phyloP scores from a whole-genome alignment of 2,329 filamentous ascomycete genomes.

The Emergomyces africanus region DNA sequence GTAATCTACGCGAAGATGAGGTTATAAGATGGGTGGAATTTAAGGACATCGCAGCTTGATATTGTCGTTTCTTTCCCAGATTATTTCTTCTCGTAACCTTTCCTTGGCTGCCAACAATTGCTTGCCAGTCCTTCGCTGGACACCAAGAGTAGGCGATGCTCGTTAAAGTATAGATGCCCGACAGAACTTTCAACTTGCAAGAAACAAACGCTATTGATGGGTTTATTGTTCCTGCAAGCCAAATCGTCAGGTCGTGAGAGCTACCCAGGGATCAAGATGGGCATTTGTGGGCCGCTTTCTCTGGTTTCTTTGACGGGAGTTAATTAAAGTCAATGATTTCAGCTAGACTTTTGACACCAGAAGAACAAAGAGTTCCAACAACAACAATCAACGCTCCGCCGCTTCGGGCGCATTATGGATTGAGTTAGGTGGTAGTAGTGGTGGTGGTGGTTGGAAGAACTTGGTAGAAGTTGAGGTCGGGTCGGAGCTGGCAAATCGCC shows the following conservation, averaged over 20 bases:
- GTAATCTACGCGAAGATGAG: too few species aligned
- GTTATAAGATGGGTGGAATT: too few species aligned
- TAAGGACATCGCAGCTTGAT: too few species aligned
- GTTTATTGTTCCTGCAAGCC: not conserved
- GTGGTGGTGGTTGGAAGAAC: not conserved
- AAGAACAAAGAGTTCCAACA: not conserved
- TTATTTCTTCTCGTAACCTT: too few species aligned
- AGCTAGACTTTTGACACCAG: not conserved
- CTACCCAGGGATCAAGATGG: not conserved
- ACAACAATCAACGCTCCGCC: not conserved
- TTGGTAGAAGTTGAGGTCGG: not conserved
- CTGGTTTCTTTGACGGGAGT: not conserved
- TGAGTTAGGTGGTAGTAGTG: not conserved
- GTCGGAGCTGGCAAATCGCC: not conserved
- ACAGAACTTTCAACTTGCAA: not conserved
- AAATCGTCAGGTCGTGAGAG: not conserved
- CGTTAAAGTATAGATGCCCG: not conserved
- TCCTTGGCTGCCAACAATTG: too few species aligned
- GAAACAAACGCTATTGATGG: not conserved
- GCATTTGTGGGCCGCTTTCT: not conserved
- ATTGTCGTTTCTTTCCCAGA: not conserved
- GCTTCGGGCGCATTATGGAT: not conserved
- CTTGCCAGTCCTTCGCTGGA: too few species aligned
- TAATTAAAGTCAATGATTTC: not conserved
- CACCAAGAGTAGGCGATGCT: not conserved